phyloP scores from a whole-genome alignment of 2,329 filamentous ascomycete species.

The Fusarium zealandicum region DNA sequence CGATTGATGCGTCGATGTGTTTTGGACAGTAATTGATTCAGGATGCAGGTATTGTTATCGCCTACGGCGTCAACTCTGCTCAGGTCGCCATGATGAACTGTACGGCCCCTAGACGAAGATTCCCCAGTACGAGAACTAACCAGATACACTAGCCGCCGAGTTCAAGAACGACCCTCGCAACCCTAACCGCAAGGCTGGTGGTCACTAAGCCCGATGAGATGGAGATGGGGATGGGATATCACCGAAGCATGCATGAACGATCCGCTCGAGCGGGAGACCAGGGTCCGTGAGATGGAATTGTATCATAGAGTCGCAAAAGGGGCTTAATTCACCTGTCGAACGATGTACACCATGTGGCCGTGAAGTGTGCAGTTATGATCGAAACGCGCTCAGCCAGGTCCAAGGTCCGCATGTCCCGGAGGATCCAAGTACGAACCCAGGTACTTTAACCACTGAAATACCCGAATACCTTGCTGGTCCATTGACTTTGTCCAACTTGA shows the following conservation, averaged over 20 bases:
- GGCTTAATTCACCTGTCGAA: constrained; percentile 47
- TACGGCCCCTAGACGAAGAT: constrained; percentile 51
- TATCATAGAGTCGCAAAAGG: constrained; percentile 52
- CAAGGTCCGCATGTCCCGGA: constrained; percentile 8
- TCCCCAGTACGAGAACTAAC: constrained; percentile 38
- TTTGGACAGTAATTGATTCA: constrained; percentile 39
- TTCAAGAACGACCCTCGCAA: constrained; percentile 98
- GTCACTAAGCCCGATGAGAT: constrained; percentile 51
- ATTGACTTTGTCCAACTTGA: neutral
- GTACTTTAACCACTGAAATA: neutral
- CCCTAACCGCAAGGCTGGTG: constrained; percentile 62
- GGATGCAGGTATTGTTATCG: constrained; percentile 76
- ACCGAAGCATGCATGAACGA: constrained; percentile 40
- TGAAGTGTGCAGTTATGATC: neutral
- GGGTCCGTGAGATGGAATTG: constrained; percentile 46
- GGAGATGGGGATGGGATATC: constrained; percentile 36
- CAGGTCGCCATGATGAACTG: constrained; percentile 79
- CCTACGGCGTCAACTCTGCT: constrained; percentile 89
- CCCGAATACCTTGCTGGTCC: neutral
- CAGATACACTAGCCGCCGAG: constrained; percentile 73
- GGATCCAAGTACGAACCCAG: neutral
- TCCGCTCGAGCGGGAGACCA: constrained; percentile 36
- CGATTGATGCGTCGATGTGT: constrained; percentile 33
- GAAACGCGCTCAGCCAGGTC: constrained; percentile 3
- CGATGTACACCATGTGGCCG: constrained; percentile 20